Evolutionary conservation across 306 rosid species (phyloP).

Genomic region (Clitoria ternatea): DNA sequence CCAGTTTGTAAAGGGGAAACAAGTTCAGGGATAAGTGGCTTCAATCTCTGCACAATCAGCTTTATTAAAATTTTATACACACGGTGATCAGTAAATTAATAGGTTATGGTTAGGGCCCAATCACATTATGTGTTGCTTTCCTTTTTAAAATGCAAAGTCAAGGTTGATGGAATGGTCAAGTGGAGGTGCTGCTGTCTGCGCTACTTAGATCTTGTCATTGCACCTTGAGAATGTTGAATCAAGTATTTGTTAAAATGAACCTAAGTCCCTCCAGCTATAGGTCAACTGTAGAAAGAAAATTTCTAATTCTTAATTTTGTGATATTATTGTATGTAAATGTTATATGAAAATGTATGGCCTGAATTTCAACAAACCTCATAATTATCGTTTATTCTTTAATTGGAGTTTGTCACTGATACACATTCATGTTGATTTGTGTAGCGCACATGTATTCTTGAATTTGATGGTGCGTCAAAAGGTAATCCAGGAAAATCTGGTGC

Average conservation of each 20-base stretch:
- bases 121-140: not conserved
- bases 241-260: constrained; percentile 5
- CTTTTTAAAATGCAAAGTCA: constrained; percentile 5
- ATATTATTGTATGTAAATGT: not conserved
- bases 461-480: constrained; percentile 61
- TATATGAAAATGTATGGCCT: not conserved
- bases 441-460: constrained; percentile 45
- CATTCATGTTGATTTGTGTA: constrained; percentile 21
- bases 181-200: not conserved
- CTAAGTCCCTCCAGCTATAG: not conserved
- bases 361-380: not conserved
- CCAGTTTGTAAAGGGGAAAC: no score
- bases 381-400: not conserved
- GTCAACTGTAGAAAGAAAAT: not conserved
- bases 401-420: not conserved
- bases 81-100: constrained; percentile 9
- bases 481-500: constrained; percentile 69
- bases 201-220: not conserved
- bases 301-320: not conserved
- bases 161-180: not conserved
- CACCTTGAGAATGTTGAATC: not conserved
- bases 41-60: no score
- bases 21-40: no score
- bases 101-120: not conserved
- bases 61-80: no score